These are phyloP conservation scores for Purpureocillium lavendulum DNA, from an alignment of 2,329 filamentous ascomycete species.

Conservation along the genomic window DNA sequence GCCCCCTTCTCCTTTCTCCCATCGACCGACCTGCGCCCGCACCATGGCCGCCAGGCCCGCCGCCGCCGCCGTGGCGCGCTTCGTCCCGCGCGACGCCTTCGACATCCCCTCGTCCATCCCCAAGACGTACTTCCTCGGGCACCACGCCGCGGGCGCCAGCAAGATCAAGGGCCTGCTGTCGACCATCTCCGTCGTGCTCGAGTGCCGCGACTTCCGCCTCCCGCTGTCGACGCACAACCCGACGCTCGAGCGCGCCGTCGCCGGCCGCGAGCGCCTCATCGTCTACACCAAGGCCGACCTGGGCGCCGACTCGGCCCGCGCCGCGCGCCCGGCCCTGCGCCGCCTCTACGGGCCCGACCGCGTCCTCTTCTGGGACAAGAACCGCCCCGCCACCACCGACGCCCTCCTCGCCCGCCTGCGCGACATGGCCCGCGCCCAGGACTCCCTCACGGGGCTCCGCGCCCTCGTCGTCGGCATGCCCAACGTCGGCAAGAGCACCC, in stretches of 20 bases:
- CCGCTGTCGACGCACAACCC: slow-evolving; percentile 87
- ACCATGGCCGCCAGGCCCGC: background rate
- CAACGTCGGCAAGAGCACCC: slow-evolving; percentile 89
- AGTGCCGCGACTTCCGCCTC: slow-evolving; percentile 89
- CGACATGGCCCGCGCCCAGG: slow-evolving; percentile 19
- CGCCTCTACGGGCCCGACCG: slow-evolving; percentile 22
- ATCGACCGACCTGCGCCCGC: no score
- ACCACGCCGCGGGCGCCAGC: slow-evolving; percentile 73
- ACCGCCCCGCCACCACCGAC: slow-evolving; percentile 21
- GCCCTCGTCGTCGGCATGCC: slow-evolving; percentile 94
- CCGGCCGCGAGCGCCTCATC: slow-evolving; percentile 65
- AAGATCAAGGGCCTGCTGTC: slow-evolving; percentile 77
- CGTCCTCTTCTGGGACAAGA: slow-evolving; percentile 36
- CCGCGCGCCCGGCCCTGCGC: slow-evolving; percentile 16
- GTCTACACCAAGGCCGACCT: slow-evolving; percentile 90
- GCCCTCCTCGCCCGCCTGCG: slow-evolving; percentile 29
- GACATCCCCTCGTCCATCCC: slow-evolving; percentile 65
- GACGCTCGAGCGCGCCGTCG: slow-evolving; percentile 70
- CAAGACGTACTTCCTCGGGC: slow-evolving; percentile 88
- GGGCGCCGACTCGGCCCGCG: slow-evolving; percentile 30
- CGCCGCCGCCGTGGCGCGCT: slow-evolving; percentile 26
- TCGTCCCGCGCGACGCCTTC: slow-evolving; percentile 68
- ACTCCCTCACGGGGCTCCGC: slow-evolving; percentile 70
- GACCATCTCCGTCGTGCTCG: slow-evolving; percentile 79
- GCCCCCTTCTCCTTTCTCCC: no score